A percentile compares a stretch with the other conserved stretches of the same genome.
Conservation (phyloP, 2,329 filamentous ascomycete species). For the Immersiporthe knoxdaviesiana region DNA sequence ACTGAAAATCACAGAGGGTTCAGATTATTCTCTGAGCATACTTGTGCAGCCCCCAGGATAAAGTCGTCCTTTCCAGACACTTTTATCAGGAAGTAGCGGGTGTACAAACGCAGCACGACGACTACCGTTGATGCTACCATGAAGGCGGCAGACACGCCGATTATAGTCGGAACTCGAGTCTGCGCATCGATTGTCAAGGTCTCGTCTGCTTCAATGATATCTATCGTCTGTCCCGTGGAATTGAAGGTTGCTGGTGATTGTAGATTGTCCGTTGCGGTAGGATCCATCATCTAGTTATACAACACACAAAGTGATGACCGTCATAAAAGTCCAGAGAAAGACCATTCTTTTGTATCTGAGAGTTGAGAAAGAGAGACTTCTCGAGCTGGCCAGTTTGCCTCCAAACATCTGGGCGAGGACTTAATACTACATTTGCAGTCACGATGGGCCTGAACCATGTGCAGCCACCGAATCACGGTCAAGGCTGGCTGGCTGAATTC, state of each 20-base stretch:
- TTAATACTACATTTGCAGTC: neutral
- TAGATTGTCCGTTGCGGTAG: constrained; percentile 15
- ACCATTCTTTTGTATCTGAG: neutral
- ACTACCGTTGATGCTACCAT: constrained; percentile 32
- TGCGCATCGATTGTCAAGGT: constrained; percentile 34
- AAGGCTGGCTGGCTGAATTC: neutral
- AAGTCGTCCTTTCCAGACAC: constrained; percentile 36
- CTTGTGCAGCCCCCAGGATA: constrained; percentile 35
- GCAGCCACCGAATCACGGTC: neutral
- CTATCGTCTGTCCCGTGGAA: constrained; percentile 19
- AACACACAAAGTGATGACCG: constrained; percentile 8
- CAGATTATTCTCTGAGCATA: constrained; percentile 13
- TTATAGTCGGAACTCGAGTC: constrained; percentile 34
- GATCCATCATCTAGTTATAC: constrained; percentile 13
- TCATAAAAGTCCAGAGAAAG: constrained; percentile 14
- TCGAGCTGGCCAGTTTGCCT: neutral
- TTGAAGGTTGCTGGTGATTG: constrained; percentile 17
- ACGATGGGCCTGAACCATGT: neutral
- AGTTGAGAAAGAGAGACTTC: neutral
- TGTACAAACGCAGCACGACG: constrained; percentile 37
- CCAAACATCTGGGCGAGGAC: neutral
- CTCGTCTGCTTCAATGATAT: constrained; percentile 29
- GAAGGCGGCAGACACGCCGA: constrained; percentile 35
- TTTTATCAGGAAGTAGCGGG: constrained; percentile 34
- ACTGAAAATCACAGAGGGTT: no score